phyloP scores from a whole-genome alignment of 495 filamentous ascomycete genomes.

The Niebla homalea region DNA sequence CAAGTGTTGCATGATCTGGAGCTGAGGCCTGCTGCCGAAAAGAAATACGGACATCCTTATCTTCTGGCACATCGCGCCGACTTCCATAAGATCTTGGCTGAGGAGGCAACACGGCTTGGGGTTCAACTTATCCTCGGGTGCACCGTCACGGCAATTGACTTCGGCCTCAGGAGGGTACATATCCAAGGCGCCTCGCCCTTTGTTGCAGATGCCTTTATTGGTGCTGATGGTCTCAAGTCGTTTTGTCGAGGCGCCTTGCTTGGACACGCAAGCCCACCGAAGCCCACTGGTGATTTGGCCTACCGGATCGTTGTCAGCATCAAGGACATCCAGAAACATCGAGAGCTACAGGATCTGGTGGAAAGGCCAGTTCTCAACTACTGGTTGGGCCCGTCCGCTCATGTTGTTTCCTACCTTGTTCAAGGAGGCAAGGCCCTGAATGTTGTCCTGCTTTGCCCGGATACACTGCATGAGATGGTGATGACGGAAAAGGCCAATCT shows the following conservation, averaged over 20 bases:
- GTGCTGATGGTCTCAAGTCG: slow-evolving; percentile 44
- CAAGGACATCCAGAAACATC: slow-evolving; percentile 34
- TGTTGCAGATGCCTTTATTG: slow-evolving; percentile 37
- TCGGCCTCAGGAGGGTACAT: slow-evolving; percentile 23
- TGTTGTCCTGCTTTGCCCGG: slow-evolving; percentile 52
- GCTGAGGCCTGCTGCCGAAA: slow-evolving; percentile 13
- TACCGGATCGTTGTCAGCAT: slow-evolving; percentile 43
- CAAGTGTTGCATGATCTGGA: slow-evolving; percentile 38
- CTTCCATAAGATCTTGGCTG: slow-evolving; percentile 39
- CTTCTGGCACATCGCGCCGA: slow-evolving; percentile 41
- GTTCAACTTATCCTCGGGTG: slow-evolving; percentile 34
- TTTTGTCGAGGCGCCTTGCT: slow-evolving; percentile 32
- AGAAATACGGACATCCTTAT: slow-evolving; percentile 32
- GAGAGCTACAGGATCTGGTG: slow-evolving; percentile 24
- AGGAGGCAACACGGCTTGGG: slow-evolving; percentile 39
- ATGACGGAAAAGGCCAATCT: slow-evolving; percentile 42
- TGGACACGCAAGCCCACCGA: slow-evolving; percentile 27
- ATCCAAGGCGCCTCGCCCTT: slow-evolving; percentile 24
- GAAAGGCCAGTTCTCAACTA: slow-evolving; percentile 16
- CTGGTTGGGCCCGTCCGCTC: slow-evolving; percentile 36
- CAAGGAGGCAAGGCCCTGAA: slow-evolving; percentile 40
- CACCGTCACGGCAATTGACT: slow-evolving; percentile 32
- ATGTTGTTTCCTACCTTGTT: slow-evolving; percentile 46
- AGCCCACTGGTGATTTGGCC: slow-evolving; percentile 46
- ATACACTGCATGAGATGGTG: slow-evolving; percentile 47